Evolutionary conservation across 208 protist genomes (phyloP).

Genomic region (Acanthamoeba divionensis): DNA sequence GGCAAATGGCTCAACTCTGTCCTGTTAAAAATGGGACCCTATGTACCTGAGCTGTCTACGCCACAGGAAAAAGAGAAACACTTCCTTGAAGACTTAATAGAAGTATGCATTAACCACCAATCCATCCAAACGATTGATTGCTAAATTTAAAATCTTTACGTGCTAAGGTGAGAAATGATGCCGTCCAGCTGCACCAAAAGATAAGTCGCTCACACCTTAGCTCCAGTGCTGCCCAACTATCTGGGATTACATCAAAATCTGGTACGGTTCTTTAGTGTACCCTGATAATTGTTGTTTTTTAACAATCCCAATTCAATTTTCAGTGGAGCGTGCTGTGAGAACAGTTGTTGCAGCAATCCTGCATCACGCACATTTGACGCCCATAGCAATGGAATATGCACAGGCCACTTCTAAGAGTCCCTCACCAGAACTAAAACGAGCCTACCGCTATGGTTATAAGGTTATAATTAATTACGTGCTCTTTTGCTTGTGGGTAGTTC

Average conservation of each 20-base stretch:
- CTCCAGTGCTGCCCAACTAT: background rate
- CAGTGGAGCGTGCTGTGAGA: background rate
- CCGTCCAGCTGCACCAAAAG: background rate
- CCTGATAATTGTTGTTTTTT: background rate
- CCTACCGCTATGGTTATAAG: slow-evolving; percentile 29
- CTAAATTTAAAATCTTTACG: too few species aligned
- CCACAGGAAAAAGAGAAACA: background rate
- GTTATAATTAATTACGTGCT: background rate
- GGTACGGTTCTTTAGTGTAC: background rate
- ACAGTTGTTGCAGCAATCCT: background rate
- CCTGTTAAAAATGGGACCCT: background rate
- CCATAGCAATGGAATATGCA: background rate
- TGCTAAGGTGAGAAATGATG: background rate
- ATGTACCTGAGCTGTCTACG: background rate
- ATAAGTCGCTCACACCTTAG: background rate
- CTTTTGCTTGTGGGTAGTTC: too few species aligned
- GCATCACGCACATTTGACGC: background rate
- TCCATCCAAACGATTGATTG: too few species aligned
- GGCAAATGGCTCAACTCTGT: background rate
- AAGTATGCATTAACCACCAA: background rate
- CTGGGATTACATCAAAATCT: background rate
- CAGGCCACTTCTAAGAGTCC: background rate
- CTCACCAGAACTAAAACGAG: background rate
- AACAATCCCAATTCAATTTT: background rate
- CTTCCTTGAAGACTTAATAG: background rate